Evolutionary conservation across 805 yeast species (phyloP), one percentile per base, ranked within the genome.

Genomic region (Ascoidea rubescens): DNA sequence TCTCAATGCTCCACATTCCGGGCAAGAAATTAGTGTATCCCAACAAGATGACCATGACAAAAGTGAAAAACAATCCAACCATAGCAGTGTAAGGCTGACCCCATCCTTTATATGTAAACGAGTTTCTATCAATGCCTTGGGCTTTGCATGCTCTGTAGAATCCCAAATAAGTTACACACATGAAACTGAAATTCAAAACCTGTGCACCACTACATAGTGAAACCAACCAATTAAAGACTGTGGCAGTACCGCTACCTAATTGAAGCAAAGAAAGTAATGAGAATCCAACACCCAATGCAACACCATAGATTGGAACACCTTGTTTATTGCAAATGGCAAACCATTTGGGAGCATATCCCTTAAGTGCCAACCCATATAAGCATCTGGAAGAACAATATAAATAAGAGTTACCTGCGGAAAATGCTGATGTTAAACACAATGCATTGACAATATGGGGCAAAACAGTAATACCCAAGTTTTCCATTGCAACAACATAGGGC

Each of bases 11-110:
- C 89, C 91, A 87, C 52, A 68, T 62, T 5, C 84, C 87, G 12
- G 81, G 80, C 48, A 81, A 64, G 65, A 87, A 86, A 1, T 80
- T 85, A 2, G 75, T 67, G 67, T 84, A 87, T 5, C 95, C 95
- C 55, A 77, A 78, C 30, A 80, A 67, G 63, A 78, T 65, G 58
- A 77, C 61, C 86, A 86, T 72, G 53, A 69, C 62, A 53, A 72
- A 58, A 6, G 78, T 68, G 49, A 73, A 68, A 30, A 64, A 53
- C 5, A 75, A 61, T 0, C 82, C 83, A 54, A 77, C 63, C 46
- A 69, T 68, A 0, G 82, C 75, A 17, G 76, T 67, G 55, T 72
- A 80, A 14, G 88, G 88, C 64, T 82, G 87, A 54, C 67, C 67
- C 76, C 77, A 74, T 28, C 79, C 74, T 51, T 64, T 70, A 72